Evolutionary conservation across 768 basidiomycete genomes (phyloP).

Genomic region (Phlegmacium glaucopus): DNA sequence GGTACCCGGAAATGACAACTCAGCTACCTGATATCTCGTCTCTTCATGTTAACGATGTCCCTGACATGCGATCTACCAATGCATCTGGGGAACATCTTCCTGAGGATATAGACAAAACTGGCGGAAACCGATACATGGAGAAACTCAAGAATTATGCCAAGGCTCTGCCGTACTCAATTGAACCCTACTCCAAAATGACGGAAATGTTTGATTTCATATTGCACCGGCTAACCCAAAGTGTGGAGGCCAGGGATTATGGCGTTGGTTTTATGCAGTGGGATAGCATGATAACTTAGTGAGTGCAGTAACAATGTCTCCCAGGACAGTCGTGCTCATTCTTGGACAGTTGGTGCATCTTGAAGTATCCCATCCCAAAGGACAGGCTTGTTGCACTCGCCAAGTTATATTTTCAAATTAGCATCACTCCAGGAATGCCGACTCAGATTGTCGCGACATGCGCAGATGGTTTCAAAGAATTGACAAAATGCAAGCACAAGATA

Average conservation of each 20-base stretch:
- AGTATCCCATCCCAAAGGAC: slow-evolving; percentile 83
- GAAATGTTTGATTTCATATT: slow-evolving; percentile 72
- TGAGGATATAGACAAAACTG: slow-evolving; percentile 23
- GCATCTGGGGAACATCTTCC: slow-evolving; percentile 16
- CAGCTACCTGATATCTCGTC: slow-evolving; percentile 46
- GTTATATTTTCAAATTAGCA: slow-evolving; percentile 74
- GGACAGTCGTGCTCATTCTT: slow-evolving; percentile 5
- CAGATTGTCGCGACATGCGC: slow-evolving; percentile 65
- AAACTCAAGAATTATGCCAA: slow-evolving; percentile 63
- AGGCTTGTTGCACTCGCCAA: slow-evolving; percentile 71
- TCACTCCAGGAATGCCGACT: slow-evolving; percentile 73
- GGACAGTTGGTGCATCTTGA: slow-evolving; percentile 75
- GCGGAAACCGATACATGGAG: slow-evolving; percentile 45
- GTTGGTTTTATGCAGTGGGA: slow-evolving; percentile 81
- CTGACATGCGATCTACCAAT: slow-evolving; percentile 2
- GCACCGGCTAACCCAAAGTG: slow-evolving; percentile 63
- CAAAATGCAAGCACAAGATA: slow-evolving; percentile 69
- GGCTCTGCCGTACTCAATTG: slow-evolving; percentile 74
- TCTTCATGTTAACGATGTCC: slow-evolving; percentile 39
- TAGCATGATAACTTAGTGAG: slow-evolving; percentile 69
- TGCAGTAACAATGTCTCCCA: slow-evolving; percentile 14
- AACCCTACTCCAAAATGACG: slow-evolving; percentile 74
- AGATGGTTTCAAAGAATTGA: slow-evolving; percentile 57
- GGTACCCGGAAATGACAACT: slow-evolving; percentile 21
- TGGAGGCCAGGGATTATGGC: slow-evolving; percentile 81